These are phyloP conservation scores for Babesia divergens DNA, from an alignment of 169 alveolate species.

Conservation along the genomic window DNA sequence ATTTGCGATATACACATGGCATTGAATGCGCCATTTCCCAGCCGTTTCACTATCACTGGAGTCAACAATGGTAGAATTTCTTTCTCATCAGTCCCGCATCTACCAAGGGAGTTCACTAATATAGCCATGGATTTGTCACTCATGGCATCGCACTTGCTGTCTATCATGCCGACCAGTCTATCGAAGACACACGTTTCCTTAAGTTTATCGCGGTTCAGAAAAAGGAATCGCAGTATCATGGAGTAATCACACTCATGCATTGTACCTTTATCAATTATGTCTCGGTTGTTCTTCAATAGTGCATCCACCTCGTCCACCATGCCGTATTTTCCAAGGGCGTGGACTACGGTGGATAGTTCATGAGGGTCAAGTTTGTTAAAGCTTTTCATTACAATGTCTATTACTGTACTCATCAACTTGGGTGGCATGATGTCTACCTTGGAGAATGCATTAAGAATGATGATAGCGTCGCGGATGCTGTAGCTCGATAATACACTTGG, in stretches of 20 bases:
- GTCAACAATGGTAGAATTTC: conserved; percentile 17
- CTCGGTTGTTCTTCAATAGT: neutral
- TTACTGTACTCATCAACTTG: conserved; percentile 4
- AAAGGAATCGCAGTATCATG: conserved; percentile 31
- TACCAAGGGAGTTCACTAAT: conserved; percentile 48
- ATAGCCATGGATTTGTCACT: conserved; percentile 58
- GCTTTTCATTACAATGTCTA: conserved; percentile 18
- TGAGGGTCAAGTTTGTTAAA: neutral
- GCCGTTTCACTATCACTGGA: conserved; percentile 42
- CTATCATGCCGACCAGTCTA: conserved; percentile 9
- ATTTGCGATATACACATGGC: conserved; percentile 50
- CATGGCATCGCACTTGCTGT: conserved; percentile 26
- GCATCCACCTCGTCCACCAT: conserved; percentile 8
- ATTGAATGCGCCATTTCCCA: conserved; percentile 22
- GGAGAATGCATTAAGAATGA: conserved; percentile 58
- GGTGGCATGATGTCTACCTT: conserved; percentile 25
- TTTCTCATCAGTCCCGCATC: conserved; percentile 45
- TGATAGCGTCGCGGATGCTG: conserved; percentile 48
- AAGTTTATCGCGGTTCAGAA: conserved; percentile 26
- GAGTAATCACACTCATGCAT: conserved; percentile 51
- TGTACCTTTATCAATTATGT: neutral
- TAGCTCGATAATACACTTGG: conserved; percentile 15
- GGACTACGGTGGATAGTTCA: neutral
- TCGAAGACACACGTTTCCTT: neutral
- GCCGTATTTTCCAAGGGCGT: conserved; percentile 12